Evolutionary conservation across 306 rosid genomes (phyloP).

Genomic region (Acacia melanoxylon): DNA sequence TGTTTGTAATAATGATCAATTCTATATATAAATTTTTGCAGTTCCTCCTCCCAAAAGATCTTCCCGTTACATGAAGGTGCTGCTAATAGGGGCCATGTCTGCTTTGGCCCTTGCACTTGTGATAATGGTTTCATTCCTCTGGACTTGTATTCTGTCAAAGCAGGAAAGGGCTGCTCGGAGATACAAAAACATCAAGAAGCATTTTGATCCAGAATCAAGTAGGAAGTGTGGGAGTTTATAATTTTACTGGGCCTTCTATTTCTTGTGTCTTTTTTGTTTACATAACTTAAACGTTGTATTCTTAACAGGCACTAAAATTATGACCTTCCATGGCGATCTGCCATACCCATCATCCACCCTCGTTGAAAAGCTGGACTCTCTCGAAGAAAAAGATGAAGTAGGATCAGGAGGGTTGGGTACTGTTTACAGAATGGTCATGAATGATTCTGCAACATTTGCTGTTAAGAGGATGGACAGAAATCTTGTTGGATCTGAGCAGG

Average conservation of each 20-base stretch:
- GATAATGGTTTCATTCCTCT: slow-evolving; percentile 60
- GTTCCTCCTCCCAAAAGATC: slow-evolving; percentile 68
- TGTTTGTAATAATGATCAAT: neutral
- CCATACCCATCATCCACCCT: slow-evolving; percentile 84
- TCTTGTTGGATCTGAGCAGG: slow-evolving; percentile 79
- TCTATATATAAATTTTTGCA: slow-evolving; percentile 38
- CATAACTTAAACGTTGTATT: slow-evolving; percentile 10
- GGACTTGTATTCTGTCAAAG: slow-evolving; percentile 65
- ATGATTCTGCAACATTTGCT: slow-evolving; percentile 85
- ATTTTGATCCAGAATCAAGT: slow-evolving; percentile 68
- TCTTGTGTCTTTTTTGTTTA: neutral
- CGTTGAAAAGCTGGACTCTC: slow-evolving; percentile 84
- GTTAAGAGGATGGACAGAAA: slow-evolving; percentile 84
- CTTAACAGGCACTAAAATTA: slow-evolving; percentile 78
- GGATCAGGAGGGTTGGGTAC: slow-evolving; percentile 96
- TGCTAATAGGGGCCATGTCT: slow-evolving; percentile 76
- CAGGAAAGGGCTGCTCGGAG: slow-evolving; percentile 73
- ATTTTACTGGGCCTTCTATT: slow-evolving; percentile 13
- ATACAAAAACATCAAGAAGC: slow-evolving; percentile 80
- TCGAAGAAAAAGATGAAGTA: slow-evolving; percentile 71
- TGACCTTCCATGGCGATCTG: slow-evolving; percentile 92
- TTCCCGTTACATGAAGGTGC: slow-evolving; percentile 70
- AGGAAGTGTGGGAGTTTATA: slow-evolving; percentile 30
- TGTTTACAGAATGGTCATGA: slow-evolving; percentile 94
- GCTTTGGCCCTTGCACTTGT: slow-evolving; percentile 58